phyloP scores from a whole-genome alignment of 2,329 filamentous ascomycete genomes.

The Alternaria longipes region DNA sequence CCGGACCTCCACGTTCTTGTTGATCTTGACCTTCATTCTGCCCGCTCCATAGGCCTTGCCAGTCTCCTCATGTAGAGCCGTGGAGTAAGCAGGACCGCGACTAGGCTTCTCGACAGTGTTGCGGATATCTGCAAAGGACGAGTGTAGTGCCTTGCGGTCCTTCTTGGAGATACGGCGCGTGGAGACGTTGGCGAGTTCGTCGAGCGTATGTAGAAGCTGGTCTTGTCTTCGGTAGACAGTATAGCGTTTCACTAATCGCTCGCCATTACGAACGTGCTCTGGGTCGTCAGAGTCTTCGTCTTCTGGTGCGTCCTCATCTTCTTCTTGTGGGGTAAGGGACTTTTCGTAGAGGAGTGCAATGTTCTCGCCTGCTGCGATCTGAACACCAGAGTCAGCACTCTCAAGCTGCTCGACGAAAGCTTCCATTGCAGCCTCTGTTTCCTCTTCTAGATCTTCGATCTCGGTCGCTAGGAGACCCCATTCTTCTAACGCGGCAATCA shows the following conservation, averaged over 20 bases:
- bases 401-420: constrained; percentile 87
- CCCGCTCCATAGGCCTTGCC: constrained; percentile 67
- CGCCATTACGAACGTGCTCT: constrained; percentile 36
- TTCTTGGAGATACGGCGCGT: constrained; percentile 71
- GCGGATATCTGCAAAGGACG: constrained; percentile 71
- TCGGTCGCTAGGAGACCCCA: constrained; percentile 85
- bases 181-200: constrained; percentile 67
- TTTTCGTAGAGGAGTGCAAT: constrained; percentile 87
- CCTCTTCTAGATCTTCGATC: constrained; percentile 75
- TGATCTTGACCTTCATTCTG: constrained; percentile 67
- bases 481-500: constrained; percentile 76
- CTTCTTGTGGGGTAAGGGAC: constrained; percentile 66
- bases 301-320: constrained; percentile 63
- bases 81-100: constrained; percentile 72
- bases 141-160: constrained; percentile 72
- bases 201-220: constrained; percentile 67
- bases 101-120: constrained; percentile 73
- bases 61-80: constrained; percentile 68
- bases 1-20: constrained; percentile 66
- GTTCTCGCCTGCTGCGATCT: constrained; percentile 79
- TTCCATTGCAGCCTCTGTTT: constrained; percentile 77
- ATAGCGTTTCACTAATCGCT: constrained; percentile 68
- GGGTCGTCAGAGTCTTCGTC: constrained; percentile 59
- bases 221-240: constrained; percentile 71
- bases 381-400: constrained; percentile 74